phyloP scores from a whole-genome alignment of 2,329 filamentous ascomycete genomes.

The Xylariaceae sp. region DNA sequence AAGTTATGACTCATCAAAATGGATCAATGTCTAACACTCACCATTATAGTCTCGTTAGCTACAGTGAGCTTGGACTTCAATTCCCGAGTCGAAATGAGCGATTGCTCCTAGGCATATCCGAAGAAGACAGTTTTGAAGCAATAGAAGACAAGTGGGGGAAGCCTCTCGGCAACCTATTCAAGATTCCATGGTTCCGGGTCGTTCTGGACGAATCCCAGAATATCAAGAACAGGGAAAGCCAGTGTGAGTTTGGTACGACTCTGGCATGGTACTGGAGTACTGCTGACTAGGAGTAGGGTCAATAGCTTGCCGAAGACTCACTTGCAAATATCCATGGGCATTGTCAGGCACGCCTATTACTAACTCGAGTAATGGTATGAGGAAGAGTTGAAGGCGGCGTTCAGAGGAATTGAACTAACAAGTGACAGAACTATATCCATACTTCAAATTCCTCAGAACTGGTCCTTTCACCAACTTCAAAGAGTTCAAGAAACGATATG shows the following conservation, averaged over 20 bases:
- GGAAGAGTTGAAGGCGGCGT: too few relatives aligned
- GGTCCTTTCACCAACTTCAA: neutral
- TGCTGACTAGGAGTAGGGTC: slow-evolving; percentile 8
- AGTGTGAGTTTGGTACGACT: slow-evolving; percentile 2
- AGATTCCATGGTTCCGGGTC: slow-evolving; percentile 7
- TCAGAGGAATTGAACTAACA: neutral
- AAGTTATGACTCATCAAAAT: neutral
- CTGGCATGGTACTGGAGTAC: neutral
- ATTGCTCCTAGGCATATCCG: neutral
- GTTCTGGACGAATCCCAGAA: slow-evolving; percentile 14
- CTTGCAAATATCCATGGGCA: slow-evolving; percentile 5
- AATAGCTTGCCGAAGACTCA: slow-evolving; percentile 7
- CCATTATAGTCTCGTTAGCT: slow-evolving; percentile 8
- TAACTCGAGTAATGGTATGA: slow-evolving; percentile 9
- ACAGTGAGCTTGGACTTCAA: slow-evolving; percentile 2
- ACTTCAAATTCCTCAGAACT: slow-evolving; percentile 8
- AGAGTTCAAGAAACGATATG: slow-evolving; percentile 3
- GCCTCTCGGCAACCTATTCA: slow-evolving; percentile 5
- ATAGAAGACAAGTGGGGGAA: neutral
- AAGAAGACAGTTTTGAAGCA: neutral
- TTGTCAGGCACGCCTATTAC: slow-evolving; percentile 13
- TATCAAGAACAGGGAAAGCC: slow-evolving; percentile 10
- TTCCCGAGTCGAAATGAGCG: slow-evolving; percentile 1
- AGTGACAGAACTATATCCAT: slow-evolving; percentile 7
- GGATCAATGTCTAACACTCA: neutral